Conservation (phyloP, 306 rosid genomes). For the Ochetophila trinervis region DNA sequence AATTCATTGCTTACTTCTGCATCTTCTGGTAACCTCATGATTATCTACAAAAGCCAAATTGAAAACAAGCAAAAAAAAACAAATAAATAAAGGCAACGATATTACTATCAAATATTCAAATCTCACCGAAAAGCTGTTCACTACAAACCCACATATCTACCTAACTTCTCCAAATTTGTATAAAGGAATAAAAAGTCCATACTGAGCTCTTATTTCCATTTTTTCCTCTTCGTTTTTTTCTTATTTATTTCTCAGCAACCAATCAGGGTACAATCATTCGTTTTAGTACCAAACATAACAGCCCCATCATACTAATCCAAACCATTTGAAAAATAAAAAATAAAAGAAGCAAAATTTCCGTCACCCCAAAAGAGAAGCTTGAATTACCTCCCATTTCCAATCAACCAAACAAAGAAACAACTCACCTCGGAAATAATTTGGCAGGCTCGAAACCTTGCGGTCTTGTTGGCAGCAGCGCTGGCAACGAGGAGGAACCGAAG, state of each 20-base stretch:
- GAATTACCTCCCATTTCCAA: constrained; percentile 1
- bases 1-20: constrained; percentile 82
- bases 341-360: background rate
- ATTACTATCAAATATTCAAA: background rate
- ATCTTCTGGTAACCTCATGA: constrained; percentile 86
- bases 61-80: constrained; percentile 2
- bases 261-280: background rate
- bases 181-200: too few relatives aligned
- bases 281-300: background rate
- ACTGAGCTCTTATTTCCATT: background rate
- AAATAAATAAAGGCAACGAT: background rate
- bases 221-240: background rate
- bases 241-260: background rate
- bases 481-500: constrained; percentile 67
- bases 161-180: background rate
- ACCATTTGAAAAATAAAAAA: background rate
- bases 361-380: background rate
- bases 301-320: background rate
- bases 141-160: too few relatives aligned
- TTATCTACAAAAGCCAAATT: constrained; percentile 52
- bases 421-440: constrained; percentile 86
- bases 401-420: background rate
- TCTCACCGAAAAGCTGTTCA: too few relatives aligned
- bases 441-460: constrained; percentile 78
- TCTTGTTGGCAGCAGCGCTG: constrained; percentile 45